These are phyloP conservation scores for Fragaria nilgerrensis DNA, from an alignment of 306 rosid species.

Conservation along the genomic window DNA sequence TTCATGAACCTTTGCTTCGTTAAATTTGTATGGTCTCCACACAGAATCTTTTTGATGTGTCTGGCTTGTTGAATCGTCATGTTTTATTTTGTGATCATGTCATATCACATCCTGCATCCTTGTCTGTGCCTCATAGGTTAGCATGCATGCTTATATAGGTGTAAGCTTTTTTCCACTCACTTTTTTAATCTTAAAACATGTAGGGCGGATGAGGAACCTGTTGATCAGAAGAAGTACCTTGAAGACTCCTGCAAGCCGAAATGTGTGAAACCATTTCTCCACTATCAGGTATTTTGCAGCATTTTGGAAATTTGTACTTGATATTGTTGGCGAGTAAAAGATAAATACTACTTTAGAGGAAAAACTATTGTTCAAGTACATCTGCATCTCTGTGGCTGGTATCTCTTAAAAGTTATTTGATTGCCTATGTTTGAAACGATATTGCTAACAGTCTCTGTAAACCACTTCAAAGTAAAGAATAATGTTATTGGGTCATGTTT, in stretches of 20 bases:
- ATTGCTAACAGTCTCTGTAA: not conserved
- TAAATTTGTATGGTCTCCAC: not conserved
- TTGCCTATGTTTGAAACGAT: not conserved
- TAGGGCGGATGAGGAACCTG: constrained; percentile 99
- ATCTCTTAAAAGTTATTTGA: not conserved
- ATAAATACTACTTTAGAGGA: not conserved
- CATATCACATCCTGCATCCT: not conserved
- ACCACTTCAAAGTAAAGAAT: not conserved
- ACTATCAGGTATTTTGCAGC: constrained; percentile 63
- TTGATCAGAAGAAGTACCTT: constrained; percentile 76
- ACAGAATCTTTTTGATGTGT: not conserved
- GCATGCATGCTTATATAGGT: not conserved
- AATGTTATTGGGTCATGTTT: no score
- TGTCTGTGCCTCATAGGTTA: not conserved
- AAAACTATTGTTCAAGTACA: not conserved
- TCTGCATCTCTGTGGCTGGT: not conserved
- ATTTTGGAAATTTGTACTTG: not conserved
- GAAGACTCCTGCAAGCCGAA: constrained; percentile 94
- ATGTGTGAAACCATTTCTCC: constrained; percentile 83
- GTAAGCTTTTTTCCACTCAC: not conserved
- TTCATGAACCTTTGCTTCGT: not conserved
- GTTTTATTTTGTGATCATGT: not conserved
- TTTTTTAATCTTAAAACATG: not conserved
- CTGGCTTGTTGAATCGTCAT: not conserved
- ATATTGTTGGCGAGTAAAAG: not conserved